phyloP scores from a whole-genome alignment of 176 grass and related monocot species.

The Aegilops tauschii region DNA sequence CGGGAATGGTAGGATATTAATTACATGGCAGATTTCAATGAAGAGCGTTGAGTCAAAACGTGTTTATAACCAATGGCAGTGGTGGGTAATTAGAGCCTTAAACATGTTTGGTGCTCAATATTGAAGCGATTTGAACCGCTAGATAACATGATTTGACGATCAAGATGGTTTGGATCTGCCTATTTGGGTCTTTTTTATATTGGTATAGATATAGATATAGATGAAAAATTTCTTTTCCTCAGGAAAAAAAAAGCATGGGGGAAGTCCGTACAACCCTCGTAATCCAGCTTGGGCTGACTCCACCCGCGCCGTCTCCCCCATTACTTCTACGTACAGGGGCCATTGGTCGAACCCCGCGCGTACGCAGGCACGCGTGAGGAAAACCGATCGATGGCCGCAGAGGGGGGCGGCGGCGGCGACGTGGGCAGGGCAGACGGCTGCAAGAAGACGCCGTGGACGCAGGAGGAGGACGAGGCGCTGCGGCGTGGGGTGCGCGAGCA shows the following conservation, averaged over 20 bases:
- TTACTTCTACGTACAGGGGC: background rate
- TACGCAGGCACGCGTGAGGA: background rate
- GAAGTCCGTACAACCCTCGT: background rate
- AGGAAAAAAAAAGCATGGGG: background rate
- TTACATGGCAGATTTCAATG: too few species aligned
- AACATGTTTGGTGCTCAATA: too few species aligned
- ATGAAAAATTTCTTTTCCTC: too few species aligned
- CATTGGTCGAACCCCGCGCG: background rate
- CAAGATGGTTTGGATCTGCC: too few species aligned
- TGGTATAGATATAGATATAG: too few species aligned
- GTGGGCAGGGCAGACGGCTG: background rate
- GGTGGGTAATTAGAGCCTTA: too few species aligned
- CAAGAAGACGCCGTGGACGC: conserved; percentile 68
- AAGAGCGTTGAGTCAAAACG: too few species aligned
- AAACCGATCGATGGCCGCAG: background rate
- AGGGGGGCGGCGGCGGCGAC: background rate
- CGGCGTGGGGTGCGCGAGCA: conserved; percentile 41
- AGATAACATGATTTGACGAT: too few species aligned
- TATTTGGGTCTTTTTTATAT: too few species aligned
- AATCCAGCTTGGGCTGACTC: background rate
- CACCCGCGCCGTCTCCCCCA: background rate
- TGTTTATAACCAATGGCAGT: too few species aligned
- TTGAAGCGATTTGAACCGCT: too few species aligned
- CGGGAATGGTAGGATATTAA: too few species aligned
- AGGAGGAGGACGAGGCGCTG: conserved; percentile 54